Conservation (phyloP, 176 grass and related monocot species). For the Musa troglodytarum region DNA sequence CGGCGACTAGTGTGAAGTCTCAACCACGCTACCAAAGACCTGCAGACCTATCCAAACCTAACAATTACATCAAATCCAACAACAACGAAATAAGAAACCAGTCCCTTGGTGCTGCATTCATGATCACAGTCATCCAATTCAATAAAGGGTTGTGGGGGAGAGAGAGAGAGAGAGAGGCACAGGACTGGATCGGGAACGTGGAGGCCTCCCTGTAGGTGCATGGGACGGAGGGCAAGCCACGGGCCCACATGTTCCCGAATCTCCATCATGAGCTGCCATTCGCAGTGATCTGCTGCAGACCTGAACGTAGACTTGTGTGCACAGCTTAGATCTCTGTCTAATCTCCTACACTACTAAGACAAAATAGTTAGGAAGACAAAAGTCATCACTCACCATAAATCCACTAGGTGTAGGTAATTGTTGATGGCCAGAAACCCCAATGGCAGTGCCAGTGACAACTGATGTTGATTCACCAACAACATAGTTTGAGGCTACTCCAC, state of each 20-base stretch:
- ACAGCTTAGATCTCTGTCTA: not conserved
- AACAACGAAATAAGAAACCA: no score
- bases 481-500: no score
- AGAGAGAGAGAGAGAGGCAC: not conserved
- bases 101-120: no score
- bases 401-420: not conserved
- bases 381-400: not conserved
- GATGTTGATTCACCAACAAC: not conserved
- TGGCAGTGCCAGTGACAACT: not conserved
- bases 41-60: no score
- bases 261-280: conserved; percentile 8
- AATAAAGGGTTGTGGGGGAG: not conserved
- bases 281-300: not conserved
- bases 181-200: not conserved
- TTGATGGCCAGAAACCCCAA: conserved; percentile 1
- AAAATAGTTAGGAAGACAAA: not conserved
- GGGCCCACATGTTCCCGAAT: conserved; percentile 13
- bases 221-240: not conserved
- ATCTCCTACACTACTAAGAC: not conserved
- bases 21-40: no score
- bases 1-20: not conserved
- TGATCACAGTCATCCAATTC: no score
- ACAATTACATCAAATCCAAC: no score
- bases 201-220: not conserved
- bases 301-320: not conserved